Evolutionary conservation across 331 rosid genomes (phyloP).

Genomic region (Malus hybrid): DNA sequence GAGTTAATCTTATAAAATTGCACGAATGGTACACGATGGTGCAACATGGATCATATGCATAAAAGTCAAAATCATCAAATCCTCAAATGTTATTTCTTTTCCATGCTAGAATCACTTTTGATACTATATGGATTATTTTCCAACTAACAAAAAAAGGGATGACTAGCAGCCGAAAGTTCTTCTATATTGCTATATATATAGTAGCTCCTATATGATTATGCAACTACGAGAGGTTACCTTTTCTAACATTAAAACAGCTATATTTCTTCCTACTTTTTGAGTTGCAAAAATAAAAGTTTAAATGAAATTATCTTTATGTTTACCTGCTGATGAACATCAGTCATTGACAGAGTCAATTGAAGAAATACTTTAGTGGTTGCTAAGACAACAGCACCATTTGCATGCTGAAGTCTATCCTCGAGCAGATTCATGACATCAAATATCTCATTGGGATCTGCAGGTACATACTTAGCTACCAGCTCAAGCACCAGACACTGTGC

Average conservation of each 20-base stretch:
- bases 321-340: slow-evolving; percentile 99
- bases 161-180: neutral
- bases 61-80: neutral
- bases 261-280: neutral
- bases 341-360: slow-evolving; percentile 92
- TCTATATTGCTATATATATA: neutral
- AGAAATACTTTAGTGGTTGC: slow-evolving; percentile 89
- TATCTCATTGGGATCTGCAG: slow-evolving; percentile 74
- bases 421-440: slow-evolving; percentile 98
- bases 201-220: neutral
- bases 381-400: slow-evolving; percentile 98
- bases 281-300: neutral
- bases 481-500: slow-evolving; percentile 93
- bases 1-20: slow-evolving; percentile 8
- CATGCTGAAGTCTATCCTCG: slow-evolving; percentile 98
- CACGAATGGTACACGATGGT: slow-evolving; percentile 1
- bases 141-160: slow-evolving; percentile 5
- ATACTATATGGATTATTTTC: neutral
- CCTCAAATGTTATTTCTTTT: neutral
- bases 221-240: neutral
- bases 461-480: slow-evolving; percentile 77
- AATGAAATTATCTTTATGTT: neutral
- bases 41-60: slow-evolving; percentile 7
- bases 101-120: neutral
- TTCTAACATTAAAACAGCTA: neutral